Evolutionary conservation across 2,329 filamentous ascomycete genomes (phyloP).

Genomic region (Phyllosticta ampelicida): DNA sequence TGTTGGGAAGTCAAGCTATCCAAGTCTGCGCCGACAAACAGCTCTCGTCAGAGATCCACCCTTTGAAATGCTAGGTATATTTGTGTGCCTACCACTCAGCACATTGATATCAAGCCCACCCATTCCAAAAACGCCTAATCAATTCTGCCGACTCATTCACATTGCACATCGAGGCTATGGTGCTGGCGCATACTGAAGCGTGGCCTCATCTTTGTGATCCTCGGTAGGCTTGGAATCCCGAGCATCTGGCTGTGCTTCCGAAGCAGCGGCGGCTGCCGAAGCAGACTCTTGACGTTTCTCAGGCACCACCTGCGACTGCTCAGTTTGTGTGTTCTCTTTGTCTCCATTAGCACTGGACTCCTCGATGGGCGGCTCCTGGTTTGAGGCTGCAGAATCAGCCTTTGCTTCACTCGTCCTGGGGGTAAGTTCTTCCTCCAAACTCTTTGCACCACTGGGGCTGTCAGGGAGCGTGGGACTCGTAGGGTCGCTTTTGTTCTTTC

Average conservation of each 20-base stretch:
- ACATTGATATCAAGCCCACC: not conserved
- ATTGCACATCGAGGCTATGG: not conserved
- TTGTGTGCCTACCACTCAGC: not conserved
- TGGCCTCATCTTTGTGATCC: not conserved
- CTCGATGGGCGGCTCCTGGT: not conserved
- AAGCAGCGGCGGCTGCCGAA: not conserved
- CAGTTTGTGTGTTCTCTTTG: not conserved
- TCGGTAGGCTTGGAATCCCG: not conserved
- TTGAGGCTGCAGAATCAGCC: not conserved
- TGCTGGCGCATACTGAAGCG: not conserved
- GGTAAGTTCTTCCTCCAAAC: not conserved
- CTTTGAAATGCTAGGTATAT: not conserved
- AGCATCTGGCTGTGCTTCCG: not conserved
- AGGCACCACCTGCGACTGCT: not conserved
- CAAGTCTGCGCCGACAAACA: not conserved
- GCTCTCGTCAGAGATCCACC: not conserved
- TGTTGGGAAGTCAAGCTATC: not conserved
- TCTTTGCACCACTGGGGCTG: not conserved
- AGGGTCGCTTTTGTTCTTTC: not conserved
- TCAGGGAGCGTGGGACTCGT: not conserved
- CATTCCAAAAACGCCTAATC: not conserved
- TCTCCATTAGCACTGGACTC: not conserved
- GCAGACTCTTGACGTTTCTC: not conserved
- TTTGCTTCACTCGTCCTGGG: not conserved
- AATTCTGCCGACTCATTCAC: not conserved